These are phyloP conservation scores for Castanopsis chinensis DNA, from an alignment of 306 rosid species.

Conservation along the genomic window DNA sequence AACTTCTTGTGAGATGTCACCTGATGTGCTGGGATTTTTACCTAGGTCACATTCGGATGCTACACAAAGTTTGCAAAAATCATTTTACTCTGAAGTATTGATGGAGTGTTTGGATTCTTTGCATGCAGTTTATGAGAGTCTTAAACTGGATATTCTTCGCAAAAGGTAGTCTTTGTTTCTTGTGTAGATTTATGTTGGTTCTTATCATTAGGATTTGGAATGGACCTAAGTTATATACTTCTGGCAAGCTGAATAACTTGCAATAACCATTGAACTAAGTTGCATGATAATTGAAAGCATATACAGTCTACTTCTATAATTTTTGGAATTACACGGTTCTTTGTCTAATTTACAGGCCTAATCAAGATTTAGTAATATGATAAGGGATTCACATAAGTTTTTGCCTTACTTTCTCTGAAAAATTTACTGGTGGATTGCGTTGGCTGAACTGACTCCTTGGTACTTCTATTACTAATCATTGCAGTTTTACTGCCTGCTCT, in stretches of 20 bases:
- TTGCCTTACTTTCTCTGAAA: constrained; percentile 8
- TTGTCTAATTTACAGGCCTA: constrained; percentile 2
- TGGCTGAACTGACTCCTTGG: constrained; percentile 5
- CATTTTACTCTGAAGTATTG: constrained; percentile 59
- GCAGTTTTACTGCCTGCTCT: constrained; percentile 16
- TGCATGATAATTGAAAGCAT: background rate
- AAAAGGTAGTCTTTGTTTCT: constrained; percentile 49
- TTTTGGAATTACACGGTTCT: background rate
- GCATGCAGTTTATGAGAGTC: constrained; percentile 90
- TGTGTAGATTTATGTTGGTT: background rate
- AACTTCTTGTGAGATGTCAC: constrained; percentile 37
- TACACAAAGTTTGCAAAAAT: constrained; percentile 36
- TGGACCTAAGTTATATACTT: background rate
- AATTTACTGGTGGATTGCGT: background rate
- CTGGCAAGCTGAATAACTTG: background rate
- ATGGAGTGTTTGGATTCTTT: constrained; percentile 72
- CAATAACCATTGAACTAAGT: background rate
- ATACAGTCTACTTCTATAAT: background rate
- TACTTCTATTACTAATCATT: constrained; percentile 15
- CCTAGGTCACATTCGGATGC: constrained; percentile 25
- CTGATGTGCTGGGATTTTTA: constrained; percentile 33
- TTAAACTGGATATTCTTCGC: constrained; percentile 88
- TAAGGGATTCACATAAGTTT: constrained; percentile 4
- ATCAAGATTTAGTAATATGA: background rate
- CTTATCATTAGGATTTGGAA: background rate